Base-by-base conservation (phyloP, 1,284 basidiomycete species). In the Rhodotorula sp. region DNA sequence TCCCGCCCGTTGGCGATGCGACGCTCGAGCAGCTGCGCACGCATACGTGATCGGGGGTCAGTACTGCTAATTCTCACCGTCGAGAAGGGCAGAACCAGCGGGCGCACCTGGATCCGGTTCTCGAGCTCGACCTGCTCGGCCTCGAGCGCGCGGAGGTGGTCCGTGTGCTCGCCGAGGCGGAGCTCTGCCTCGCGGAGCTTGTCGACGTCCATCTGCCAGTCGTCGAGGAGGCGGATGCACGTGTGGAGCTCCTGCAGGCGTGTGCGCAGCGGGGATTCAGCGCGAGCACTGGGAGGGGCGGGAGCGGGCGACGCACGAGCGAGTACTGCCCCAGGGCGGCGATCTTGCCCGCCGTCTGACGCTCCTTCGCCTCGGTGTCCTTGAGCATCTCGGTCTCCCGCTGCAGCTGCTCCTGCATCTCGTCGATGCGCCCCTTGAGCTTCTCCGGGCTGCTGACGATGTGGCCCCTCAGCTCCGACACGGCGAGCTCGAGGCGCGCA, bases 171-270 rank as follows among this genome's bases (percentile, higher is more conserved):
- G n/a, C 61, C 51, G 29, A 76, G 66, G n/a, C 44, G 63, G 57
- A 62, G 56, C n/a, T 64, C 64, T 1, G 70, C 71, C 41, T 78
- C 76, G 12, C 51, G 55, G 32, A 71, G 61, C 64, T 71, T 68
- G 39, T 57, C 64, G 22, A 67, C 69, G 44, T 78, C 77, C 10
- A 32, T 53, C 54, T 75, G 71, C 77, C 75, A 78, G 58, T 78
- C 78, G 37, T 77, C 72, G 55, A 75, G 55, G 12, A 78, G 36
- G 39, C 71, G 73, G 41, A 77, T 73, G 68, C 75, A 75, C 2
- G 68, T 59, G 22, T 63, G 61, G 17, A 78, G 66, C 55, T 78
- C 77, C 71, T 73, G 60, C 21, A 9, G 7, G 8, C 36, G 32
- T 2, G 44, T 3, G 22, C 8, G 15, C 12, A 3, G 22, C 8